Conservation (phyloP, 2,329 filamentous ascomycete species). For the Chalara sp. region DNA sequence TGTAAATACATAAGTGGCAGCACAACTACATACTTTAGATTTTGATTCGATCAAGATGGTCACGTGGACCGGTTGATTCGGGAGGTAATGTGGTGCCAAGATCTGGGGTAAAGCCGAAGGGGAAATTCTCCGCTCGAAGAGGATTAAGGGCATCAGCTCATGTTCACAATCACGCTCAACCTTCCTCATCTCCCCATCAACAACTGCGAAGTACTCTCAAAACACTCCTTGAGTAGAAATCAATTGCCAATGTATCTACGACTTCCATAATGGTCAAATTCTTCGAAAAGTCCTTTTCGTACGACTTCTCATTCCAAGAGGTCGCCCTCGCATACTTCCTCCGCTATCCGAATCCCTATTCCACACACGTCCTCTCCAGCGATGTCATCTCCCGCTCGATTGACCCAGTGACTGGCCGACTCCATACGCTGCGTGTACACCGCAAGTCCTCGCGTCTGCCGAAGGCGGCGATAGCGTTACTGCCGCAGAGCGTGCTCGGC, state of each 20-base stretch:
- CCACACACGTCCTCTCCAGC: slow-evolving; percentile 73
- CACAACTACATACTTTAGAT: too few relatives aligned
- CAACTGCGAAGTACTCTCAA: too few relatives aligned
- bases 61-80: too few relatives aligned
- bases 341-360: slow-evolving; percentile 81
- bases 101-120: too few relatives aligned
- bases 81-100: too few relatives aligned
- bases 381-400: slow-evolving; percentile 72
- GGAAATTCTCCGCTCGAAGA: too few relatives aligned
- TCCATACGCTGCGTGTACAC: slow-evolving; percentile 74
- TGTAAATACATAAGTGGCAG: too few relatives aligned
- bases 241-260: background rate
- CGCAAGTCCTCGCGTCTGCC: slow-evolving; percentile 77
- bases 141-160: too few relatives aligned
- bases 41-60: too few relatives aligned
- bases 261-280: slow-evolving; percentile 27
- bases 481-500: slow-evolving; percentile 54
- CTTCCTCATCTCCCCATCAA: too few relatives aligned
- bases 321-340: slow-evolving; percentile 87
- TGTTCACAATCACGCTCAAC: too few relatives aligned
- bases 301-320: slow-evolving; percentile 76
- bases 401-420: slow-evolving; percentile 65
- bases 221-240: too few relatives aligned
- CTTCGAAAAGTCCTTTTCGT: slow-evolving; percentile 55
- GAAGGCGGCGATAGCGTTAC: slow-evolving; percentile 64